Percentiles rank a stretch among this genome's conserved stretches.
phyloP scores from a whole-genome alignment of 2,329 filamentous ascomycete species.

The Ceratocystiopsis sp. region DNA sequence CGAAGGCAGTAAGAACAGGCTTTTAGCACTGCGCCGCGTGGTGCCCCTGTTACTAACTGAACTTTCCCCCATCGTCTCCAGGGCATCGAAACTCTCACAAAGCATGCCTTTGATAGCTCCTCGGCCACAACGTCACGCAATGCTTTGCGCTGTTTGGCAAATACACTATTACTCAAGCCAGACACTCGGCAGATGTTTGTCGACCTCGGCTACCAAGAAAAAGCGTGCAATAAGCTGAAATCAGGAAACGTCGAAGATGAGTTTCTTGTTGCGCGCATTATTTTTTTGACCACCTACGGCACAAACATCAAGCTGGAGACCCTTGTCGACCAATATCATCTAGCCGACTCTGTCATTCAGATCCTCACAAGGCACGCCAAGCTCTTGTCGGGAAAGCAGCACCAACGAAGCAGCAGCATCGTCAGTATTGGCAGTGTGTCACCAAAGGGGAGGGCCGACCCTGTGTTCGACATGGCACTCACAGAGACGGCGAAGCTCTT shows the following conservation, averaged over 20 bases:
- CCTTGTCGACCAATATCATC: slow-evolving; percentile 46
- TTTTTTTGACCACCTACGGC: slow-evolving; percentile 67
- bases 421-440: neutral
- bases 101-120: slow-evolving; percentile 54
- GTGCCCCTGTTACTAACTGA: neutral
- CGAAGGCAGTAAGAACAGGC: slow-evolving; percentile 33
- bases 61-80: slow-evolving; percentile 17
- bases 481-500: slow-evolving; percentile 72
- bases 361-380: slow-evolving; percentile 56
- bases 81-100: slow-evolving; percentile 58
- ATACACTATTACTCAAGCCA: slow-evolving; percentile 56
- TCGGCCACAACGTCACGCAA: slow-evolving; percentile 50
- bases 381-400: slow-evolving; percentile 13
- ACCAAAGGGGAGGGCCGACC: slow-evolving; percentile 19
- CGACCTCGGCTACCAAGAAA: slow-evolving; percentile 48
- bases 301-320: slow-evolving; percentile 48
- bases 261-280: slow-evolving; percentile 62
- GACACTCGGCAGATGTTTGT: slow-evolving; percentile 56
- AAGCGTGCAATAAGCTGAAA: slow-evolving; percentile 55
- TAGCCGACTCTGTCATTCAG: slow-evolving; percentile 51
- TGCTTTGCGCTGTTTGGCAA: slow-evolving; percentile 68
- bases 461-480: slow-evolving; percentile 65
- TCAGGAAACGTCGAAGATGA: slow-evolving; percentile 66
- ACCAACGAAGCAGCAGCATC: slow-evolving; percentile 8
- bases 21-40: too few relatives aligned